Evolutionary conservation across 768 basidiomycete species (phyloP), one percentile per base, ranked within the genome.

Genomic region (Mycena vulgaris): DNA sequence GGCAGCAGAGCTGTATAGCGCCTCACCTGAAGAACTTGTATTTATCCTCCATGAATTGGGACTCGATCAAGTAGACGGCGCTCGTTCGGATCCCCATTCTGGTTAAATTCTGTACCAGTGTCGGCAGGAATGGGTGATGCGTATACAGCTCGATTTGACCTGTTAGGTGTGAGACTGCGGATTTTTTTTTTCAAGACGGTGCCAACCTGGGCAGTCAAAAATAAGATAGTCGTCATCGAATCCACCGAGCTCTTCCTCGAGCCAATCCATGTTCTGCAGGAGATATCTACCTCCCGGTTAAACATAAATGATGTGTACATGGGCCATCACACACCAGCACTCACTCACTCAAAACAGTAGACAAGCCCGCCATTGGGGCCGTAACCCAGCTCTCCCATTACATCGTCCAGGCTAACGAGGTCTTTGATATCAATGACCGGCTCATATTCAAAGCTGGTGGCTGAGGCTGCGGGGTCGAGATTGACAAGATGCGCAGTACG

Each of bases 71-170:
- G 79, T 99, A 99, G 33, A 90, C 91, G 5, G 94, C 95, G 75
- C 93, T 95, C n/a, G 90, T 90, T 66, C 97, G 87, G 69, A 99
- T 92, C 52, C 93, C 92, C 79, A 97, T 86, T 56, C 91, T 87
- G 74, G 87, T 81, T 70, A 95, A 80, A 78, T 92, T 85, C 80
- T 90, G 88, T n/a, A 94, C 93, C 42, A 99, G 90, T 8, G 92
- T 90, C 0, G 98, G 97, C 42, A 99, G 89, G 80, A 99, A 95
- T 0, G 97, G 96, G 76, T 99, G 96, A 81, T 99, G 98, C 2
- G 98, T 99, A 79, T 99, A 99, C 21, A 99, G 88, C 81, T 99
- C 98, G 76, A 99, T 99, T 82, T 99, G 98, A 39, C 97, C 96
- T 96, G 55, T 37, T 47, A 51, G 57, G 31, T 40, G 76, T 68